These are phyloP conservation scores for Endocarpon pusillum DNA, from an alignment of 495 filamentous ascomycete species.

Conservation along the genomic window DNA sequence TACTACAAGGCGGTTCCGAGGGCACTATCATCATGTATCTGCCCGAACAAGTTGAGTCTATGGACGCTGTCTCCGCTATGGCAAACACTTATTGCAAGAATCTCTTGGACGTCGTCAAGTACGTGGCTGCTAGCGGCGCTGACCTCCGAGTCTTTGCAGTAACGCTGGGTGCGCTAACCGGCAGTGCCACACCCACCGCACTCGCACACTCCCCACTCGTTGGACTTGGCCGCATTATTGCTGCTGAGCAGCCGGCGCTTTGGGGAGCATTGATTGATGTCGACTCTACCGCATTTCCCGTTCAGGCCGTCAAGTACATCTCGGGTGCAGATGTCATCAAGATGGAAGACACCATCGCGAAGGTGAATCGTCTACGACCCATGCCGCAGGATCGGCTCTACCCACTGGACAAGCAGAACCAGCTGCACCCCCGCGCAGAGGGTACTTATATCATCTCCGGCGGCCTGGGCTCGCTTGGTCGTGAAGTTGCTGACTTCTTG, in stretches of 20 bases:
- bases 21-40: constrained; percentile 13
- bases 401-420: background rate
- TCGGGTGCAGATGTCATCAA: constrained; percentile 24
- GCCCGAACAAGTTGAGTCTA: constrained; percentile 5
- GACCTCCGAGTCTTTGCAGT: constrained; percentile 14
- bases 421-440: constrained; percentile 14
- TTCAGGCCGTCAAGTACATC: constrained; percentile 19
- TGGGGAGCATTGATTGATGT: constrained; percentile 23
- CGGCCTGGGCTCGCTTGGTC: constrained; percentile 26
- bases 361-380: constrained; percentile 16
- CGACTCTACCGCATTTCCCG: constrained; percentile 11
- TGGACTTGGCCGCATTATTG: constrained; percentile 22
- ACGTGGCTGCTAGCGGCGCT: constrained; percentile 4
- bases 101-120: constrained; percentile 15
- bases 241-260: constrained; percentile 20
- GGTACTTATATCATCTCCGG: constrained; percentile 31
- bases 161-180: constrained; percentile 7
- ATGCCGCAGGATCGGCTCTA: constrained; percentile 10
- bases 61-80: constrained; percentile 3
- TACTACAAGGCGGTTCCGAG: background rate
- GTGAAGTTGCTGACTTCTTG: constrained; percentile 19
- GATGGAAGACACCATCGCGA: constrained; percentile 25
- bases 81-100: constrained; percentile 8
- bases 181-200: constrained; percentile 10
- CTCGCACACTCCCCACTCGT: constrained; percentile 20